These are phyloP conservation scores for Pythium oligandrum DNA, from an alignment of 352 stramenopile genomes.

Conservation along the genomic window DNA sequence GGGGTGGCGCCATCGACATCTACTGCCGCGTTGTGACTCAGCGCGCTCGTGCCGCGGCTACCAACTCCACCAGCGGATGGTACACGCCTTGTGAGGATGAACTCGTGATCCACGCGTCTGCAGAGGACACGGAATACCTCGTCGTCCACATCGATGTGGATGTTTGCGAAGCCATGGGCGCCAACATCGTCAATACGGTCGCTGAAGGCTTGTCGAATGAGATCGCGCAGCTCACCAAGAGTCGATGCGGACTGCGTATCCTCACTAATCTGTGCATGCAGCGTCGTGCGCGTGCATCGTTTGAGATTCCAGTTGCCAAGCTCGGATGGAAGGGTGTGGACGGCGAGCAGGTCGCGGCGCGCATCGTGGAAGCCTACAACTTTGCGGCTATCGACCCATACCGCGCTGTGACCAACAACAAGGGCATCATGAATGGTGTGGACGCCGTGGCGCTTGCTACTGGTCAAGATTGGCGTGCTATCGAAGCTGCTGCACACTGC, in stretches of 20 bases:
- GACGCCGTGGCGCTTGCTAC: constrained; percentile 77
- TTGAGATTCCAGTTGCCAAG: constrained; percentile 69
- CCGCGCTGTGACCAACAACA: constrained; percentile 86
- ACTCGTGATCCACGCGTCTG: constrained; percentile 37
- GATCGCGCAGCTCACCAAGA: constrained; percentile 59
- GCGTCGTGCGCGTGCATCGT: constrained; percentile 55
- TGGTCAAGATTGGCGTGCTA: constrained; percentile 82
- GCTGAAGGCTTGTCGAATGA: constrained; percentile 75
- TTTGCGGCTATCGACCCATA: constrained; percentile 82
- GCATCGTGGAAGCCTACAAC: constrained; percentile 82
- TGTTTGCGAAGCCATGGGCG: constrained; percentile 86
- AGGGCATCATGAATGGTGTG: constrained; percentile 88
- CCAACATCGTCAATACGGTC: constrained; percentile 88
- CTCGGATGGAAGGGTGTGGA: constrained; percentile 81
- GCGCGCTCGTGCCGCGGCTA: constrained; percentile 15
- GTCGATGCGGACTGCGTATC: constrained; percentile 72
- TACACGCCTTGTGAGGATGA: constrained; percentile 59
- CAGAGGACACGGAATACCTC: constrained; percentile 33
- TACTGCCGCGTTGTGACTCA: constrained; percentile 79
- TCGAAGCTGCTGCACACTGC: constrained; percentile 79
- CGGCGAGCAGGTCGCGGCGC: constrained; percentile 60
- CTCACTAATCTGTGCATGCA: constrained; percentile 88
- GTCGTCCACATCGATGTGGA: constrained; percentile 87
- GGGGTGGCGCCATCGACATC: constrained; percentile 71
- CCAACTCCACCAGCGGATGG: constrained; percentile 22